A percentile compares a stretch with the other conserved stretches of the same genome.
phyloP scores from a whole-genome alignment of 2,329 filamentous ascomycete genomes.

The Claviceps citrina region DNA sequence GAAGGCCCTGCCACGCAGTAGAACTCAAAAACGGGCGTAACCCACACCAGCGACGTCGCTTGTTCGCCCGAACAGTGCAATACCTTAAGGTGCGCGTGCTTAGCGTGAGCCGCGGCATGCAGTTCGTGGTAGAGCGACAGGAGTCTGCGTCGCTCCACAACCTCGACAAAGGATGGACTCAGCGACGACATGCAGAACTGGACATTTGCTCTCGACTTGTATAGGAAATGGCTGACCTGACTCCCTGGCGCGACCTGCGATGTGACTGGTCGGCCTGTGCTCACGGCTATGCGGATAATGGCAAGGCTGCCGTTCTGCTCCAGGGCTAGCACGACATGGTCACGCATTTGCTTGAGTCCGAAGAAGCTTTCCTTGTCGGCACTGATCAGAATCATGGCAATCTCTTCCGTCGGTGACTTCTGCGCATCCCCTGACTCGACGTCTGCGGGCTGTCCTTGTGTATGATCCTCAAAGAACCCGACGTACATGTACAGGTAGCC shows the following conservation, averaged over 20 bases:
- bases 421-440: constrained; percentile 43
- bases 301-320: constrained; percentile 60
- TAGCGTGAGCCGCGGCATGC: constrained; percentile 71
- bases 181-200: constrained; percentile 89
- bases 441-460: constrained; percentile 20
- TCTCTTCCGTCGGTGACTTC: constrained; percentile 49
- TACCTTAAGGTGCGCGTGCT: constrained; percentile 72
- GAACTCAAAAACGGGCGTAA: constrained; percentile 80
- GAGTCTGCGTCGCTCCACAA: constrained; percentile 51
- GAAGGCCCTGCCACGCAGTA: constrained; percentile 85
- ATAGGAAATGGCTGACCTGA: constrained; percentile 78
- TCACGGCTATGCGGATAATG: constrained; percentile 57
- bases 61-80: constrained; percentile 65
- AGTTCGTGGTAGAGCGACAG: constrained; percentile 76
- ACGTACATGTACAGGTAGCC: constrained; percentile 99
- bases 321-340: constrained; percentile 51
- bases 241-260: constrained; percentile 67
- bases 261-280: constrained; percentile 53
- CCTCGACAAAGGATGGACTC: constrained; percentile 45
- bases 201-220: constrained; percentile 87
- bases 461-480: constrained; percentile 61
- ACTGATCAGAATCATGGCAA: constrained; percentile 88
- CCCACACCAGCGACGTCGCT: constrained; percentile 72
- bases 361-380: constrained; percentile 89
- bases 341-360: constrained; percentile 60